Conservation (phyloP, 139 green algal genomes). For the Coccomyxa sp. region DNA sequence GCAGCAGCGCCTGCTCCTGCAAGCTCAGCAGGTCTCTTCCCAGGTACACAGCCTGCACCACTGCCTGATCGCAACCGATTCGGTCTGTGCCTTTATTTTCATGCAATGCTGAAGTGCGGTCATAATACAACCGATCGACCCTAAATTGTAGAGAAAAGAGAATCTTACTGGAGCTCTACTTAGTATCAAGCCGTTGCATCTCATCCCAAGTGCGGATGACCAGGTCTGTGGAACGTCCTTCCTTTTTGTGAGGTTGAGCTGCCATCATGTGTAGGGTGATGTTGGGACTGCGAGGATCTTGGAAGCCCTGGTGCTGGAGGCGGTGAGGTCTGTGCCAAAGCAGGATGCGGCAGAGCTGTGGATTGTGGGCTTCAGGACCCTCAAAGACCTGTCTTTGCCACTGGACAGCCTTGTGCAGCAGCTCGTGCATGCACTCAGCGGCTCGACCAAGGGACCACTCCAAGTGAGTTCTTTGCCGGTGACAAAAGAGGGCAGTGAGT, state of each 20-base stretch:
- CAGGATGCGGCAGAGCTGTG: slow-evolving; percentile 13
- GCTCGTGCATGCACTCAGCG: not conserved
- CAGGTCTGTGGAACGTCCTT: not conserved
- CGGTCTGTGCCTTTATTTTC: not conserved
- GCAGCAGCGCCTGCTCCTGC: slow-evolving; percentile 32
- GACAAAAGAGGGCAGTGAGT: not conserved
- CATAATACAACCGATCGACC: no score
- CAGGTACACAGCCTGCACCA: slow-evolving; percentile 1
- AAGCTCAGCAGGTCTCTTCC: slow-evolving; percentile 12
- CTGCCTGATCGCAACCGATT: not conserved
- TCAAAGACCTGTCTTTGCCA: not conserved
- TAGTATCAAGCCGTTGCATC: not conserved
- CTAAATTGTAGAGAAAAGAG: not conserved
- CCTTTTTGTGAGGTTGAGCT: not conserved
- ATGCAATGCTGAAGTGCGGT: not conserved
- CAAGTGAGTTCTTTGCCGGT: not conserved
- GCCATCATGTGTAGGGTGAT: not conserved
- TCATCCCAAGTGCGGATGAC: not conserved
- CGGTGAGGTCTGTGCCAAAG: not conserved
- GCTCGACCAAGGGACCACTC: not conserved
- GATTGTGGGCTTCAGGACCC: slow-evolving; percentile 5
- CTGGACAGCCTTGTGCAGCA: not conserved
- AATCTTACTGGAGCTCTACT: not conserved
- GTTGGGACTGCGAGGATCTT: not conserved
- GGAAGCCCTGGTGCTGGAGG: slow-evolving; percentile 4